These are phyloP conservation scores for Nemania serpens DNA, from an alignment of 2,329 filamentous ascomycete species.

Conservation along the genomic window DNA sequence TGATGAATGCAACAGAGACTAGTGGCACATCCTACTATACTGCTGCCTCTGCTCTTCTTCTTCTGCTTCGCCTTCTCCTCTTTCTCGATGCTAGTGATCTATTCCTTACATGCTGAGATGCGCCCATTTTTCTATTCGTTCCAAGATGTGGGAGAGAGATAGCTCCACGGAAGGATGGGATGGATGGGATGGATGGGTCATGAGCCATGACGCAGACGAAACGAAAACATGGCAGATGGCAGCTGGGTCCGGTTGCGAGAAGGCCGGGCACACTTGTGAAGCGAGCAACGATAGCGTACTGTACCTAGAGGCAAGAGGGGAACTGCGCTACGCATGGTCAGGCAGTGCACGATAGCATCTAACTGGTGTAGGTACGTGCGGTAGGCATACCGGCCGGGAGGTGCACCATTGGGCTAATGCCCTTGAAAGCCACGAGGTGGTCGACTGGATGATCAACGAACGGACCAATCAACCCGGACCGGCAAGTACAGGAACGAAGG, in stretches of 20 bases:
- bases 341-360: too few relatives aligned
- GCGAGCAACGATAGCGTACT: constrained; percentile 1
- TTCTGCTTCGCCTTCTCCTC: constrained; percentile 4
- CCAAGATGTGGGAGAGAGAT: not conserved
- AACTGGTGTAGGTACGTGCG: too few relatives aligned
- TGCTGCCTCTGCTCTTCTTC: not conserved
- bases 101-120: constrained; percentile 4
- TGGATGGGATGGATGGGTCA: not conserved
- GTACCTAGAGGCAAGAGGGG: constrained; percentile 2
- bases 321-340: not conserved
- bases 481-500: constrained; percentile 24
- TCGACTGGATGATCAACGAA: constrained; percentile 5
- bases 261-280: not conserved
- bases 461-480: constrained; percentile 13
- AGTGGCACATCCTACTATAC: too few relatives aligned
- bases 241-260: constrained; percentile 10
- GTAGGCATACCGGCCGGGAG: not conserved
- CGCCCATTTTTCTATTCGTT: not conserved
- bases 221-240: not conserved
- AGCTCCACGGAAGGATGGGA: constrained; percentile 16
- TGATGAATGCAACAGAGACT: not conserved
- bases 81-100: constrained; percentile 9
- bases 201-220: not conserved
- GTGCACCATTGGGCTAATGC: constrained; percentile 1
- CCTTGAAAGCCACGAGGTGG: constrained; percentile 28